Base-by-base conservation (phyloP, 2,329 filamentous ascomycete genomes). In the Botrytis elliptica region DNA sequence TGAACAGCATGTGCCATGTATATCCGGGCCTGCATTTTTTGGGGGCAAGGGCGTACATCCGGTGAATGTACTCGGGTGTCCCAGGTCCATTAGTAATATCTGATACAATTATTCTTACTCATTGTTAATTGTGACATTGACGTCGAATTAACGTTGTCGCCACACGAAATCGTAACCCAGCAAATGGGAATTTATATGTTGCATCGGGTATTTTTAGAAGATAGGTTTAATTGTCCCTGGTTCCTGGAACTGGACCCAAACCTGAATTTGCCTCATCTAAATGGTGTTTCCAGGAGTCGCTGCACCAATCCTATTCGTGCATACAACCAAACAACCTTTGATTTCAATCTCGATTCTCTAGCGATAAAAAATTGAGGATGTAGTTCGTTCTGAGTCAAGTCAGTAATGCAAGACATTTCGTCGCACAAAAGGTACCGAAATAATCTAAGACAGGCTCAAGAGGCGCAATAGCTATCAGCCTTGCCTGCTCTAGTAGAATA, bases 381-480 rank as follows among this genome's bases (percentile, higher is more conserved):
- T 42, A 64, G 25, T 64, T 40, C 25, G 25, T 10, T 42, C 38
- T 25, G n/a, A 42, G 66, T 29, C 38, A 33, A 38, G 25, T 70
- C 25, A 60, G 25, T 14, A 36, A 57, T 66, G 60, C 62, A 72
- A 67, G 46, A 36, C 38, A 57, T 29, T 22, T 3, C 22, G 72
- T 55, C 33, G 46, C 66, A 70, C 66, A 62, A 73, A 73, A 70
- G n/a, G n/a, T 46, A 57, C 66, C n/a, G n/a, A 44, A 42, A 59
- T 44, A 59, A 42, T 52, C 44, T 20, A 42, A 33, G 40, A 71
- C 29, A 42, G 55, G 25, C 40, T 59, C 33, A 20, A 62, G 59
- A 36, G 72, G 66, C 44, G 66, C 67, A 70, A 40, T 73, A 29
- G 46, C 64, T 38, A 59, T 65, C 72, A 64, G 57, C 59, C 72